These are phyloP conservation scores for Sporothrix phasma DNA, from an alignment of 2,329 filamentous ascomycete species.

Conservation along the genomic window DNA sequence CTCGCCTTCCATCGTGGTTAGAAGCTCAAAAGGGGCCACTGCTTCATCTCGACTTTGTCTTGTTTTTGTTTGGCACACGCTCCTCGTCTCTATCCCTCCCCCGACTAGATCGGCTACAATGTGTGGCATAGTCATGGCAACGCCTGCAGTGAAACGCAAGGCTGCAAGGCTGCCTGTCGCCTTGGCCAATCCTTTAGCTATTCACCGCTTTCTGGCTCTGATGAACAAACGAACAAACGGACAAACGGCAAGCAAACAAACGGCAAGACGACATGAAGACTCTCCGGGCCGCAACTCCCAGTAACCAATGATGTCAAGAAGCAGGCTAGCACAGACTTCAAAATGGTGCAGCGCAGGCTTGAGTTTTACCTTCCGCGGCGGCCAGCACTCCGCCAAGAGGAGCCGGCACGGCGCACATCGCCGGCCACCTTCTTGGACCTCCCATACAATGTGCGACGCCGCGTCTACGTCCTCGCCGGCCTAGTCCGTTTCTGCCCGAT, in stretches of 20 bases:
- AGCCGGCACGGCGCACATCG: background rate
- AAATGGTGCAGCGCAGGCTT: background rate
- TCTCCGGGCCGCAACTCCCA: no score
- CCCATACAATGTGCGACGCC: background rate
- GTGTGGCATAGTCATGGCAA: background rate
- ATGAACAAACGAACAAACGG: no score
- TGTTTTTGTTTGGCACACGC: no score
- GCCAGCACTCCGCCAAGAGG: background rate
- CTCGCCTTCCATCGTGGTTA: no score
- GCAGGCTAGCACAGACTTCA: no score
- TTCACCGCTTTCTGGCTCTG: background rate
- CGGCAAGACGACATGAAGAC: no score
- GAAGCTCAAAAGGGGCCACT: no score
- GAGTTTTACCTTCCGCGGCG: background rate
- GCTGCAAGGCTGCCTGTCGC: background rate
- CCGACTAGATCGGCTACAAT: background rate
- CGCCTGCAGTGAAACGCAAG: background rate
- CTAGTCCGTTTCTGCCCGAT: slow-evolving; percentile 3
- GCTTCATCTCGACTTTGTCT: no score
- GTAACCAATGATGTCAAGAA: no score
- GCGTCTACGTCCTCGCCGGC: background rate
- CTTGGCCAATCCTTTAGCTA: background rate
- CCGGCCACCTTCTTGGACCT: background rate
- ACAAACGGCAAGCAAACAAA: no score
- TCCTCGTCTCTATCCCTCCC: no score